Conservation (phyloP, 73 alveolate species). For the Tetrahymena borealis region DNA sequence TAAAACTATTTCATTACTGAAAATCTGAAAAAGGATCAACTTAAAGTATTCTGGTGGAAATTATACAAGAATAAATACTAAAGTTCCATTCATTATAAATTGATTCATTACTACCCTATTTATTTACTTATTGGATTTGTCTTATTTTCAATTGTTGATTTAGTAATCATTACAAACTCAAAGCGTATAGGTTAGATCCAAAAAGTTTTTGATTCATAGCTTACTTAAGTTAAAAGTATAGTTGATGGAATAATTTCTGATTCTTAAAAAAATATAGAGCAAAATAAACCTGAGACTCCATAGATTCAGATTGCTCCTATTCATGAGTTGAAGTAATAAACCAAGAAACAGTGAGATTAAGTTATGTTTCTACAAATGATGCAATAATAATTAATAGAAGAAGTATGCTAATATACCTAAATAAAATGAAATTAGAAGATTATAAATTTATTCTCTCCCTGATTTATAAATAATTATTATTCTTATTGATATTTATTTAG, state of each 20-base stretch:
- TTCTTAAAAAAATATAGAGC: not conserved
- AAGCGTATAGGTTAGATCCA: not conserved
- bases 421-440: too few species aligned
- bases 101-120: not conserved
- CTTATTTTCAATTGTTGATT: not conserved
- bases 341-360: not conserved
- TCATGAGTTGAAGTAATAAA: not conserved
- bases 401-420: too few species aligned
- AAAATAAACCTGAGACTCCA: not conserved
- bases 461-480: too few species aligned
- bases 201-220: not conserved
- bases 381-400: not conserved
- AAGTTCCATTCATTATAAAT: not conserved
- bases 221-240: not conserved
- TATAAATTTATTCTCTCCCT: too few species aligned
- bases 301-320: not conserved
- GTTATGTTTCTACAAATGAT: not conserved
- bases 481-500: too few species aligned
- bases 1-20: not conserved
- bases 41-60: not conserved
- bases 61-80: not conserved
- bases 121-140: not conserved
- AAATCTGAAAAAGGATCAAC: not conserved
- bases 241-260: not conserved
- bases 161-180: not conserved